Conservation (phyloP, 345 rosid genomes). For the Hibiscus tridactylites region DNA sequence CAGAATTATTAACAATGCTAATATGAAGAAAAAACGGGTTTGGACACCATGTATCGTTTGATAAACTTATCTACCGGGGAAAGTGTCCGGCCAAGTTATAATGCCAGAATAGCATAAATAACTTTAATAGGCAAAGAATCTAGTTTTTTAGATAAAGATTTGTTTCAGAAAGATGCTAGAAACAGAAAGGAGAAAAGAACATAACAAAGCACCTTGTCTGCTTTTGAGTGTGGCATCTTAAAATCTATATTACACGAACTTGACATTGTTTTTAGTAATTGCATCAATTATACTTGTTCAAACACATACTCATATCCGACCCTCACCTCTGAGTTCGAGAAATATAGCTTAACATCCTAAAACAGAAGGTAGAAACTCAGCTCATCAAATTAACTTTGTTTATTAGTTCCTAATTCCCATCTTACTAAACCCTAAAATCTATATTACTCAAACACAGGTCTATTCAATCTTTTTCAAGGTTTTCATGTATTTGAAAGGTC, state of each 20-base stretch:
- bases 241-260: not conserved
- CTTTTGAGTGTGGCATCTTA: not conserved
- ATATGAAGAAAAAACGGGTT: not conserved
- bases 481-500: not conserved
- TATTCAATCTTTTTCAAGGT: not conserved
- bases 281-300: not conserved
- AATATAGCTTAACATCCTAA: not conserved
- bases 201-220: not conserved
- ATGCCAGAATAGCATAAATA: not conserved
- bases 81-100: not conserved
- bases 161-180: not conserved
- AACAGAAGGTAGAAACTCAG: not conserved
- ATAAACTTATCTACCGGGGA: not conserved
- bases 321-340: not conserved
- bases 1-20: not conserved
- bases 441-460: not conserved
- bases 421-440: not conserved
- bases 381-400: not conserved
- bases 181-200: not conserved
- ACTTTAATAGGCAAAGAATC: not conserved
- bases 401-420: not conserved
- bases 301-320: not conserved
- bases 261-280: not conserved
- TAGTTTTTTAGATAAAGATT: not conserved
- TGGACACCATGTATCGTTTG: not conserved